Evolutionary conservation across 2,329 filamentous ascomycete genomes (phyloP), one percentile per base, ranked within the genome.

Genomic region (Teratosphaeria gauchensis): DNA sequence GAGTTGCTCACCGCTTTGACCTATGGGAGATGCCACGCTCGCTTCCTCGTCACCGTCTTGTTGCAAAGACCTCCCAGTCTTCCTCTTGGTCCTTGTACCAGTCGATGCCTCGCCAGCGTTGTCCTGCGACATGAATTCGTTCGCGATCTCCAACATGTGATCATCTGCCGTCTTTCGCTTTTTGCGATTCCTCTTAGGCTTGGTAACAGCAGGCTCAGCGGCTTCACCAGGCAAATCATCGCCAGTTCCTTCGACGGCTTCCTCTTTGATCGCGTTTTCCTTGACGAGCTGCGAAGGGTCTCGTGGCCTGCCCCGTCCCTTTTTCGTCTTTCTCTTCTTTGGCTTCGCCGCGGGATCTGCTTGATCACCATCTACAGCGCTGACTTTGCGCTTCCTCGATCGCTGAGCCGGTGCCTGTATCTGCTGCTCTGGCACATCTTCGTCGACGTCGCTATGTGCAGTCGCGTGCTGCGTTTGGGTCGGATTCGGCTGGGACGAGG

Each of bases 401-500:
- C 16, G 9, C 16, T 8, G 4, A 19, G 19, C 4, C 8, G 42
- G 19, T 21, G 42, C 42, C 3, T 19, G 42, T 21, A n/a, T 48
- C 42, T 48, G n/a, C 42, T 21, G 16, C 4, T 21, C 42, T 19
- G 3, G 42, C 19, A 1, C 42, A 21, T 21, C 42, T 46, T 46
- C 42, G 2, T 7, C 33, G 6, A 35, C 14, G 33, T 35, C 33
- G 33, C 33, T 35, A 35, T 35, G 14, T 19, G 19, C 42, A 48
- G 16, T 21, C 16, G 19, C n/a, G 42, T 48, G 16, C 7, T 21
- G 42, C 42, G n/a, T 19, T n/a, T 21, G 42, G n/a, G 42, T 48
- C 42, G 53, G 56, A 28, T 33, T 9, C 4, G 55, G 32, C 33
- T 61, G 59, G n/a, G 59, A 61, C 21, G 59, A 61, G 4, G 56